phyloP scores from a whole-genome alignment of 805 yeast species.

The Maudiozyma bulderi region DNA sequence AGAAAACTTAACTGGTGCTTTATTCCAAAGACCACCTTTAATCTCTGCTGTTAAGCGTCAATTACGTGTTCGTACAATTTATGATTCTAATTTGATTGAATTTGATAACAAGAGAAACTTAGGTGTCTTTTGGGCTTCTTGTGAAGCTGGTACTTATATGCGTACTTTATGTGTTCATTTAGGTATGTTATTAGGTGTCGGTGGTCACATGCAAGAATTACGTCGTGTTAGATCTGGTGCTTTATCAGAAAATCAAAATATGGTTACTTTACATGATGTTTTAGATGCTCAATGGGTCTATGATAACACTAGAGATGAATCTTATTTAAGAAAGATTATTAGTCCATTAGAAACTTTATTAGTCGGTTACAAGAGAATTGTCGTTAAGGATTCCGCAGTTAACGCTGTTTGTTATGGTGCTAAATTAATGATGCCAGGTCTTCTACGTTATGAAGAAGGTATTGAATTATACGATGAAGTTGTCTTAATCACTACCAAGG shows the following conservation, averaged over 20 bases:
- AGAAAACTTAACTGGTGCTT: conserved; percentile 95
- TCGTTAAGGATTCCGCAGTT: conserved; percentile 90
- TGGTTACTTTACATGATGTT: conserved; percentile 95
- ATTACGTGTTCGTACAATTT: conserved; percentile 94
- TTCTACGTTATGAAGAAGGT: conserved; percentile 94
- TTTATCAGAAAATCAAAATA: conserved; percentile 74
- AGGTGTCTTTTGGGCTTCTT: conserved; percentile 98
- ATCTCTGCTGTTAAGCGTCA: conserved; percentile 99
- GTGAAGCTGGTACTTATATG: conserved; percentile 99
- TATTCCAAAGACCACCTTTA: conserved; percentile 98
- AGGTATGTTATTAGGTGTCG: conserved; percentile 96
- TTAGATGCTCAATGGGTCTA: conserved; percentile 97
- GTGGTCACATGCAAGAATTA: conserved; percentile 99
- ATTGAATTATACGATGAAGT: conserved; percentile 96
- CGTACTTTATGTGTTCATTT: conserved; percentile 97
- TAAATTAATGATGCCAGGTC: conserved; percentile 96
- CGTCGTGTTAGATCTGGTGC: conserved; percentile 99
- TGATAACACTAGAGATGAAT: conserved; percentile 95
- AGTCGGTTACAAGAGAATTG: conserved; percentile 93
- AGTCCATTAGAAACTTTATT: conserved; percentile 91
- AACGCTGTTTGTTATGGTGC: conserved; percentile 99
- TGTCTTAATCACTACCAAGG: conserved; percentile 95
- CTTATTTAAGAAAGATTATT: conserved; percentile 85
- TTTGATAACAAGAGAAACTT: conserved; percentile 90
- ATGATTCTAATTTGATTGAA: conserved; percentile 90